Base-by-base conservation (phyloP, 2,329 filamentous ascomycete species). In the Aaosphaeria arxii region DNA sequence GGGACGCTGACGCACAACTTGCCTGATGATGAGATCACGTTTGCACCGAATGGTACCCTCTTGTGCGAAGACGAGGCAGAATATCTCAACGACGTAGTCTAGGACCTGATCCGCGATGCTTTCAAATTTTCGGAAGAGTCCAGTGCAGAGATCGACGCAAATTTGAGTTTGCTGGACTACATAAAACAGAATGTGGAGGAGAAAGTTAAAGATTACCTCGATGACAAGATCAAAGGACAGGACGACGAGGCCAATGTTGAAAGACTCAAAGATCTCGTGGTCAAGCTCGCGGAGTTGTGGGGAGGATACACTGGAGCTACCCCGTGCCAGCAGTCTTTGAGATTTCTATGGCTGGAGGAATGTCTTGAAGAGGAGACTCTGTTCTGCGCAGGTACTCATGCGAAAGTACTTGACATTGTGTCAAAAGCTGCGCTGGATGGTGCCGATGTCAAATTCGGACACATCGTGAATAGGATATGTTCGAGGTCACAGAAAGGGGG, bases 401-500 rank as follows among this genome's bases (percentile, higher is more conserved):
- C 17, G 11, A 9, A 11, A 11, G 39, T 9, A 11, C 33, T 11
- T 11, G 33, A 36, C 39, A 11, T 11, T 17, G 11, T 41, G 11
- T 9, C 39, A 11, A 41, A 41, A 28, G 11, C 24, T 11, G 11
- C 33, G 33, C 3, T 43, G 28, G 11, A 11, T 43, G 41, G 41
- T 5, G 11, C 7, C 7, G 17, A 24, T 24, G 17, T 24, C 4
- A 43, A 13, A 11, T 43, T 11, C 41, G 5, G 31, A 3, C 11
- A 43, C 30, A 31, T 43, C 11, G 29, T 24, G 29, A 24, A 31
- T 24, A 2, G 7, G 11, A 11, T 43, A 7, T 2, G 4, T 7
- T 11, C 7, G 11, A 30, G 24, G 17, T 11, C 11, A 11, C 24
- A 29, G 30, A 29, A 11, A 24, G 13, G 7, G 41, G 74, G 61